Evolutionary conservation across 495 filamentous ascomycete genomes (phyloP), one percentile per base, ranked within the genome.

Genomic region (Neurospora sp.): DNA sequence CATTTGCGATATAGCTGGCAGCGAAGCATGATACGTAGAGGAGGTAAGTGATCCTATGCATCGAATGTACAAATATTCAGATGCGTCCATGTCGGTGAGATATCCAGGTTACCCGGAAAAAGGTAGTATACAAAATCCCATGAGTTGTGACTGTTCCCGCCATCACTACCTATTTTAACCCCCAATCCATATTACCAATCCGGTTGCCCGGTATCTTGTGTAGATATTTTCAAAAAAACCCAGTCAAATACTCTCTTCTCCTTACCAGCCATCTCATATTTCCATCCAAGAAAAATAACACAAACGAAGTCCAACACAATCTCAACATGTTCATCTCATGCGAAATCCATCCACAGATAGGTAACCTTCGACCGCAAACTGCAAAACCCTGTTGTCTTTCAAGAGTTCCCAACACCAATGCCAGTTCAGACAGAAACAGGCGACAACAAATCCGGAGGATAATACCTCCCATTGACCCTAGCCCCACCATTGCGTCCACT

Each of bases 391-490:
- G 8, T 11, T 9, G 24, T 28, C 24, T 28, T 28, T 28, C 2
- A 28, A 28, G 5, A 19, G 19, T 17, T 6, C 28, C 28, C 13
- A 9, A 6, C 54, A 19, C 15, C 2, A 34, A 19, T 4, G 17
- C 13, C 13, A 6, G 19, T 6, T 74, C 39, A 74, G 13, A 71
- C 40, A 34, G 73, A 74, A 42, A 74, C 39, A 62, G 73, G 73
- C 10, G 73, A 74, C 21, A 31, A 31, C 36, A 71, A 10, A 37
- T 74, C 73, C 21, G 21, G 19, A 31, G 72, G n/a, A 17, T 66
- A 73, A 31, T 54, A n/a, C 42, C 28, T 66, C 7, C 71, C 42
- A 21, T n/a, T 69, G 28, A 72, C 31, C 15, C 19, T 66, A 71
- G 39, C 38, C 36, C 17, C 31, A 28, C 54, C 48, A 28, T 28